Percentiles rank a stretch among this genome's conserved stretches.
phyloP scores from a whole-genome alignment of 2,329 filamentous ascomycete species.

The Fusarium graminum region DNA sequence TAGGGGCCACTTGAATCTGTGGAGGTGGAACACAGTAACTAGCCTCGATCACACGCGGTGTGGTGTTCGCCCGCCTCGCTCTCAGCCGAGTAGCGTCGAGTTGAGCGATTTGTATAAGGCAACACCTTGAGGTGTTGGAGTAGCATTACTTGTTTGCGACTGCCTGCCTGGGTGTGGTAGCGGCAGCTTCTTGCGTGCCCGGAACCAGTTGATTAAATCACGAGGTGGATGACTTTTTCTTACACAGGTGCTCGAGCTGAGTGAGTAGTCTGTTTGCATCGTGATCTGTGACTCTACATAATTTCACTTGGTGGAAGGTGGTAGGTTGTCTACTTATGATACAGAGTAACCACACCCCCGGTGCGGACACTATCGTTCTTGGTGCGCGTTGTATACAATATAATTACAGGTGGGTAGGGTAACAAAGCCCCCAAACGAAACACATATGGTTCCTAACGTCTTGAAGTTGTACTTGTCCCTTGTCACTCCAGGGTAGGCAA shows the following conservation, averaged over 20 bases:
- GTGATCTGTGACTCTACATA: conserved; percentile 6
- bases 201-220: conserved; percentile 36
- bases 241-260: neutral
- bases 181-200: conserved; percentile 7
- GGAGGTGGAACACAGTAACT: conserved; percentile 25
- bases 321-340: neutral
- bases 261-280: conserved; percentile 7
- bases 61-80: conserved; percentile 19
- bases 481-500: neutral
- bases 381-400: conserved; percentile 33
- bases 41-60: conserved; percentile 34
- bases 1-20: conserved; percentile 16
- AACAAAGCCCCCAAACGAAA: conserved; percentile 1
- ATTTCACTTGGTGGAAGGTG: neutral
- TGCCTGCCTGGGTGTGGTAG: conserved; percentile 8
- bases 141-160: conserved; percentile 24
- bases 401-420: conserved; percentile 40
- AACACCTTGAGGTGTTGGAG: conserved; percentile 19
- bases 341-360: neutral
- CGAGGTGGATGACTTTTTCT: conserved; percentile 18
- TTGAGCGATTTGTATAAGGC: conserved; percentile 35
- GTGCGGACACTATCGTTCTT: conserved; percentile 1
- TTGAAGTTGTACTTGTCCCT: neutral
- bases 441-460: conserved; percentile 1
- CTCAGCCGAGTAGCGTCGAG: conserved; percentile 26